A percentile compares a stretch with the other conserved stretches of the same genome.
Conservation (phyloP, 192 early-diverging fungal species). For the Funneliformis geosporum region DNA sequence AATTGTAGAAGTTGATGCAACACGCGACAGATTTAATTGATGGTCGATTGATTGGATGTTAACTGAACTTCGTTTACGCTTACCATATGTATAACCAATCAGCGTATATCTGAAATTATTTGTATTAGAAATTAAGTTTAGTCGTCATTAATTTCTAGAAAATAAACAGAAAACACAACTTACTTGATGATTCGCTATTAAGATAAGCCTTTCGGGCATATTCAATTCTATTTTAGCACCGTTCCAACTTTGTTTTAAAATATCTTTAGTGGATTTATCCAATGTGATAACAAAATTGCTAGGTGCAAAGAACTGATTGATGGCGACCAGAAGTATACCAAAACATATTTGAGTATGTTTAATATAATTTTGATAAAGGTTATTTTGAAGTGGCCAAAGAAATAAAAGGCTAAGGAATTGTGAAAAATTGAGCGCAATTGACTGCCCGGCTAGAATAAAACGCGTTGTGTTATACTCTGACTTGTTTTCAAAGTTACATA, state of each 20-base stretch:
- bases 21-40: background rate
- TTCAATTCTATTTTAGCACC: conserved; percentile 38
- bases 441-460: conserved; percentile 1
- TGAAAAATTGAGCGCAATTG: conserved; percentile 32
- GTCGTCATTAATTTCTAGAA: background rate
- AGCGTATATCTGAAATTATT: conserved; percentile 53
- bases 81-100: conserved; percentile 74
- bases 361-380: conserved; percentile 41
- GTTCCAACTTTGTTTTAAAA: conserved; percentile 30
- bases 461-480: background rate
- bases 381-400: conserved; percentile 32
- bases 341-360: conserved; percentile 43
- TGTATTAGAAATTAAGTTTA: background rate
- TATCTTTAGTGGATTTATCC: conserved; percentile 43
- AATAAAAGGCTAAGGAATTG: conserved; percentile 34
- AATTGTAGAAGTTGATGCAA: conserved; percentile 28
- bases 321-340: conserved; percentile 48
- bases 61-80: background rate
- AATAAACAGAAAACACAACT: background rate
- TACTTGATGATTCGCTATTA: conserved; percentile 64
- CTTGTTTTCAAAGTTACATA: background rate
- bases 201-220: conserved; percentile 50
- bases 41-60: too few relatives aligned
- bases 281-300: conserved; percentile 49
- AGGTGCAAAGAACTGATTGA: conserved; percentile 56